phyloP scores from a whole-genome alignment of 805 yeast genomes.

The Debaryomyces hansenii region DNA sequence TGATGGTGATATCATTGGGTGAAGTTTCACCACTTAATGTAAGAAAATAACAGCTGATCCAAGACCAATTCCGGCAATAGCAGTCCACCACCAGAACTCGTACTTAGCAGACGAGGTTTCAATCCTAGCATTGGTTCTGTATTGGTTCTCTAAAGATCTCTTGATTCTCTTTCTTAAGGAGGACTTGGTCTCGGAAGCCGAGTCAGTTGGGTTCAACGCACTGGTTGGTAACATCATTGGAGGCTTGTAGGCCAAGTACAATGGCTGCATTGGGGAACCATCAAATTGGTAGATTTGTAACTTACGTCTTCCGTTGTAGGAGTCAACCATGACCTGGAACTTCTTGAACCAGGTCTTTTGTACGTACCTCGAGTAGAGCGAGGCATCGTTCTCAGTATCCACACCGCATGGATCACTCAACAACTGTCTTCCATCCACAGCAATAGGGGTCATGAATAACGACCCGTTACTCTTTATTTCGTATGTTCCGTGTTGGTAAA shows the following conservation, averaged over 20 bases:
- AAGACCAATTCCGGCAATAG: conserved; percentile 45
- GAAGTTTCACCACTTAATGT: conserved; percentile 10
- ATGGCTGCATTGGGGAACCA: conserved; percentile 80
- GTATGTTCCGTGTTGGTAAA: conserved; percentile 88
- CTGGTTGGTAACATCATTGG: conserved; percentile 94
- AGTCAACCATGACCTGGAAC: conserved; percentile 63
- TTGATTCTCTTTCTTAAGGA: conserved; percentile 50
- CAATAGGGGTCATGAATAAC: conserved; percentile 67
- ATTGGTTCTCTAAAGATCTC: conserved; percentile 77
- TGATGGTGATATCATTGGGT: too few relatives aligned
- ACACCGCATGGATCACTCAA: conserved; percentile 84
- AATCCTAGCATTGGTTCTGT: conserved; percentile 70
- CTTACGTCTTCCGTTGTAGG: conserved; percentile 80
- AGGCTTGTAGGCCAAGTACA: conserved; percentile 89
- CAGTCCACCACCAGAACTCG: conserved; percentile 57
- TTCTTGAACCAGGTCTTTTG: conserved; percentile 62
- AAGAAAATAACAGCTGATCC: conserved; percentile 38
- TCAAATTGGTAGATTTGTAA: conserved; percentile 74
- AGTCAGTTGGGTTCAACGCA: conserved; percentile 82
- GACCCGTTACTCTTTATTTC: conserved; percentile 63
- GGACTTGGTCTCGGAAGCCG: conserved; percentile 33
- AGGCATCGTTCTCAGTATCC: conserved; percentile 39
- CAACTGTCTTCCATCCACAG: conserved; percentile 90
- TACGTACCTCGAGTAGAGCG: conserved; percentile 69
- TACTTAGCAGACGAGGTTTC: conserved; percentile 31